These are phyloP conservation scores for Aspergillus cejpii DNA, from an alignment of 2,329 filamentous ascomycete genomes.

Conservation along the genomic window DNA sequence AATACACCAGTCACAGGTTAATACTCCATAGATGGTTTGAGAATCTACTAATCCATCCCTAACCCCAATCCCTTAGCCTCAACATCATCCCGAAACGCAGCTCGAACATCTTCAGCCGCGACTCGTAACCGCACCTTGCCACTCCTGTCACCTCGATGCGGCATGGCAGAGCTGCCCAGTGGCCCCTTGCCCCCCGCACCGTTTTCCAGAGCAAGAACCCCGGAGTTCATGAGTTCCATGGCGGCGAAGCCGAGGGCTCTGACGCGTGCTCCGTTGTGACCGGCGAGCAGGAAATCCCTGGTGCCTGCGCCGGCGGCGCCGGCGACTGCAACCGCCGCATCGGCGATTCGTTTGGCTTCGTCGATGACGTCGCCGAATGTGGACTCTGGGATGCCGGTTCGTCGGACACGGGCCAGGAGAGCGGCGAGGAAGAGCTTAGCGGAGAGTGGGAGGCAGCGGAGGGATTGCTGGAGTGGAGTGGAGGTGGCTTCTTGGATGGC, in stretches of 20 bases:
- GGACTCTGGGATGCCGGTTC: slow-evolving; percentile 80
- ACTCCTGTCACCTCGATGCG: slow-evolving; percentile 69
- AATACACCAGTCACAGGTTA: slow-evolving; percentile 1
- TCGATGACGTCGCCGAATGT: slow-evolving; percentile 84
- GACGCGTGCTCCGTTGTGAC: slow-evolving; percentile 42
- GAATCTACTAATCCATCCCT: slow-evolving; percentile 29
- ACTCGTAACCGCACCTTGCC: slow-evolving; percentile 81
- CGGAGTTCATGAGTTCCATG: slow-evolving; percentile 76
- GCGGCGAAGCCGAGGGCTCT: slow-evolving; percentile 64
- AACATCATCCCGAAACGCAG: slow-evolving; percentile 79
- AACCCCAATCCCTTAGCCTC: slow-evolving; percentile 77
- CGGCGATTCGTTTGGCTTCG: slow-evolving; percentile 65
- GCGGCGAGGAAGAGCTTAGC: slow-evolving; percentile 82
- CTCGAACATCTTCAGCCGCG: slow-evolving; percentile 81
- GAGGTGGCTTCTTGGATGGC: slow-evolving; percentile 94
- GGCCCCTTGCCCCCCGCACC: slow-evolving; percentile 24
- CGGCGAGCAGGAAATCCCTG: slow-evolving; percentile 53
- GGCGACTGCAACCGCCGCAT: slow-evolving; percentile 37
- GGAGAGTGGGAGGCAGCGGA: slow-evolving; percentile 72
- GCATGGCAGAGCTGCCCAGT: slow-evolving; percentile 40
- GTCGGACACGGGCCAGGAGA: slow-evolving; percentile 67
- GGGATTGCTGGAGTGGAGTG: slow-evolving; percentile 81
- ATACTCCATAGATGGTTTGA: neutral
- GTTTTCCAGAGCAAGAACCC: slow-evolving; percentile 73
- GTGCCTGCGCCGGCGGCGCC: slow-evolving; percentile 54